A percentile compares a stretch with the other conserved stretches of the same genome.
phyloP scores from a whole-genome alignment of 352 stramenopile genomes.

The Pelagophyceae sp. region DNA sequence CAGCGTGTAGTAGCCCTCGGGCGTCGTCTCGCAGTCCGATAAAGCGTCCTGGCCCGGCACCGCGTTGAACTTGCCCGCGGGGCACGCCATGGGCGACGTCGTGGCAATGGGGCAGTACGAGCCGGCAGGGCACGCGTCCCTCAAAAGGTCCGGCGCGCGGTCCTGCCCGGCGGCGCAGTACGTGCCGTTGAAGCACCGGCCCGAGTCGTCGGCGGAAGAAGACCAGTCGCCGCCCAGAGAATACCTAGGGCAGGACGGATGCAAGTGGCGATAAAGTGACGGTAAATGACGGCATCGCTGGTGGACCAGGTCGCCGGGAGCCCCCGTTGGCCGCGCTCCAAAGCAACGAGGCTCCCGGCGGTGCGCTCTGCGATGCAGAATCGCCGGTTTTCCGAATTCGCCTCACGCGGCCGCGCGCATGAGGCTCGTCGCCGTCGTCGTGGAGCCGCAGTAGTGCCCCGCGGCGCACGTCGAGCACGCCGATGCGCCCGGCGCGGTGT shows the following conservation, averaged over 20 bases:
- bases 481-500: slow-evolving; percentile 45
- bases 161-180: slow-evolving; percentile 58
- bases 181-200: slow-evolving; percentile 70
- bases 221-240: slow-evolving; percentile 50
- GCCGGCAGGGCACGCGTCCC: slow-evolving; percentile 57
- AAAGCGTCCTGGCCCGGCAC: slow-evolving; percentile 45
- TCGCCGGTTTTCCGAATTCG: too few species aligned
- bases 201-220: slow-evolving; percentile 49
- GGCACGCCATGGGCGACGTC: slow-evolving; percentile 57
- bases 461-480: slow-evolving; percentile 14
- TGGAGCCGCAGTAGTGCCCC: slow-evolving; percentile 30
- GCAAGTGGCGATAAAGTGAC: too few species aligned
- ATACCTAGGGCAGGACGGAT: too few species aligned
- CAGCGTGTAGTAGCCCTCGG: slow-evolving; percentile 2
- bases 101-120: slow-evolving; percentile 67
- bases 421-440: slow-evolving; percentile 42
- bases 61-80: slow-evolving; percentile 59
- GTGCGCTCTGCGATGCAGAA: too few species aligned
- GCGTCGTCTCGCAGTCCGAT: slow-evolving; percentile 43
- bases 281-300: too few species aligned
- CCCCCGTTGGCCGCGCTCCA: too few species aligned
- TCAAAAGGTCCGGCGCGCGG: slow-evolving; percentile 55
- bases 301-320: too few species aligned
- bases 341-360: too few species aligned
- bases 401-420: too few species aligned